Evolutionary conservation across 257 asterid genomes (phyloP).

Genomic region (Petunia secreta): DNA sequence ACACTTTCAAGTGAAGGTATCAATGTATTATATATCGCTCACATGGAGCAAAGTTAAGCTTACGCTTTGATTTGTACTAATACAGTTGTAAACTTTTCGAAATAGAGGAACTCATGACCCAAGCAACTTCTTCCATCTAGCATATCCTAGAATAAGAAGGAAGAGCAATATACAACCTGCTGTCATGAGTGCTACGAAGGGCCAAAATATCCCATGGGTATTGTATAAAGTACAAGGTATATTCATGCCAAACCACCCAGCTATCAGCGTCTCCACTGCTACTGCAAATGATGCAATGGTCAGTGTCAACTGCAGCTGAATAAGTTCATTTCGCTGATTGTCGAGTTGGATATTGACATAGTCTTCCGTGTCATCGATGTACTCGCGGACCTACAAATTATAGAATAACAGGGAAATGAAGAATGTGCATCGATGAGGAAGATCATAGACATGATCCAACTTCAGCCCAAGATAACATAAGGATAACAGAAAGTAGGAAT

Average conservation of each 20-base stretch:
- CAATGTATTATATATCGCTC: background rate
- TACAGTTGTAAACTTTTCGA: slow-evolving; percentile 7
- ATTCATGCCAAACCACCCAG: slow-evolving; percentile 85
- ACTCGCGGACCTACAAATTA: slow-evolving; percentile 76
- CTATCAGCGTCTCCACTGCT: slow-evolving; percentile 60
- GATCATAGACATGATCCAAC: slow-evolving; percentile 15
- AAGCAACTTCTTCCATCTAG: slow-evolving; percentile 90
- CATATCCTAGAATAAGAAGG: slow-evolving; percentile 66
- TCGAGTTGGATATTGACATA: slow-evolving; percentile 92
- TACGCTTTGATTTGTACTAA: background rate
- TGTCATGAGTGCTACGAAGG: slow-evolving; percentile 45
- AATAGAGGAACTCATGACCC: slow-evolving; percentile 51
- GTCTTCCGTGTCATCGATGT: slow-evolving; percentile 91
- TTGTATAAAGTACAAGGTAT: slow-evolving; percentile 58
- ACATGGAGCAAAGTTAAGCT: background rate
- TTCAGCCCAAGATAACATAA: background rate
- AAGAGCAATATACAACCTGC: slow-evolving; percentile 52
- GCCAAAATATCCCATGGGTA: slow-evolving; percentile 41
- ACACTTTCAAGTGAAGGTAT: background rate
- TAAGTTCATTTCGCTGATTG: slow-evolving; percentile 87
- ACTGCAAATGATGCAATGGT: slow-evolving; percentile 83
- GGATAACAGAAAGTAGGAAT: background rate
- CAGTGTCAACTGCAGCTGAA: slow-evolving; percentile 81
- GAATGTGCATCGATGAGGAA: background rate
- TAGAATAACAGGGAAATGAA: background rate